phyloP scores from a whole-genome alignment of 2,329 filamentous ascomycete species.

The Fusarium staphyleae region DNA sequence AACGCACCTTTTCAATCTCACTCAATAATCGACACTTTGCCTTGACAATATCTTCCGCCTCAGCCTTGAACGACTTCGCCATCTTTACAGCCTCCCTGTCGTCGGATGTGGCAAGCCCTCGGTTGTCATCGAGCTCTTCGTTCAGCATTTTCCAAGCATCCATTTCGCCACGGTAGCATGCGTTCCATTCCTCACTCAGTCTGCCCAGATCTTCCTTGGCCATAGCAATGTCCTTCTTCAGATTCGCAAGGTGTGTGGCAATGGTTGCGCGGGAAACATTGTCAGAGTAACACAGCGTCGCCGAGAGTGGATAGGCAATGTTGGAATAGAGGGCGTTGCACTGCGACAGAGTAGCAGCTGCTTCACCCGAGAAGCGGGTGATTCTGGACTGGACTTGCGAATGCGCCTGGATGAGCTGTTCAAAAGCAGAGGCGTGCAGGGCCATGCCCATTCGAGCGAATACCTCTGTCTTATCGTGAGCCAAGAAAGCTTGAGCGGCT shows the following conservation, averaged over 20 bases:
- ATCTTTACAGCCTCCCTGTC: slow-evolving; percentile 2
- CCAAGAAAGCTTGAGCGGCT: fast-evolving
- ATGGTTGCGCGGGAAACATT: slow-evolving; percentile 38
- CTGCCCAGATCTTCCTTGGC: slow-evolving; percentile 38
- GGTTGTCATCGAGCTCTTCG: not conserved
- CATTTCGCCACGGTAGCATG: slow-evolving; percentile 31
- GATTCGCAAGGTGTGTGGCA: slow-evolving; percentile 32
- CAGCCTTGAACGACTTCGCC: slow-evolving; percentile 20
- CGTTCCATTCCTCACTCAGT: slow-evolving; percentile 39
- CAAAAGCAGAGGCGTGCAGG: slow-evolving; percentile 8
- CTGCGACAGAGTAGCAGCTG: slow-evolving; percentile 19
- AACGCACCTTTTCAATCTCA: slow-evolving; percentile 41
- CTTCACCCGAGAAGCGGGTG: slow-evolving; percentile 26
- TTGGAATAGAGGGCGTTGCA: slow-evolving; percentile 42
- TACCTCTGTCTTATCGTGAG: slow-evolving; percentile 25
- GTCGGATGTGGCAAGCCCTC: not conserved
- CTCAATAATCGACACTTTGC: slow-evolving; percentile 34
- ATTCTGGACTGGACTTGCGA: slow-evolving; percentile 34
- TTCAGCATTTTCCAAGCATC: slow-evolving; percentile 31
- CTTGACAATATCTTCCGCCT: slow-evolving; percentile 36
- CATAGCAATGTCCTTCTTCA: slow-evolving; percentile 32
- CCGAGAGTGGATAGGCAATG: slow-evolving; percentile 43
- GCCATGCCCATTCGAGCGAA: slow-evolving; percentile 36
- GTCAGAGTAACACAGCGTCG: slow-evolving; percentile 43
- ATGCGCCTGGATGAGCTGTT: slow-evolving; percentile 35